phyloP scores from a whole-genome alignment of 2,329 filamentous ascomycete species.

The Beauveria asiatica region DNA sequence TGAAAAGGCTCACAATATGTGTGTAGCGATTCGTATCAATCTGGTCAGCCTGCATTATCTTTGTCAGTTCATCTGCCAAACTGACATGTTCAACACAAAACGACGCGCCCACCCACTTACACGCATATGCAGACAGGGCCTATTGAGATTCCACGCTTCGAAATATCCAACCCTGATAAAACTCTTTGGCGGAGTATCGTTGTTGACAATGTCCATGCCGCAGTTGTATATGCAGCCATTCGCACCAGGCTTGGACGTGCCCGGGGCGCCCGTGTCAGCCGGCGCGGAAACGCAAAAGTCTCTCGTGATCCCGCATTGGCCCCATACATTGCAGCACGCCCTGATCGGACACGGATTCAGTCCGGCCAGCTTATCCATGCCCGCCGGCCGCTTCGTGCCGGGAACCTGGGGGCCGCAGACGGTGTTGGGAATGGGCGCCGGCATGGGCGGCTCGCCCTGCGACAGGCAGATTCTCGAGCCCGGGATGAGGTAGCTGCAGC shows the following conservation, averaged over 20 bases:
- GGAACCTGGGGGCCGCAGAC: conserved; percentile 34
- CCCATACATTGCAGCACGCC: conserved; percentile 13
- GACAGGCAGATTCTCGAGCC: conserved; percentile 17
- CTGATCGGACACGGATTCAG: conserved; percentile 28
- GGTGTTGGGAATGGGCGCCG: conserved; percentile 22
- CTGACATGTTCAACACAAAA: too few species aligned
- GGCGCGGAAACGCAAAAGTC: background rate
- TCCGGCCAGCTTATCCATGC: conserved; percentile 18
- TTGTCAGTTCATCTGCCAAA: background rate
- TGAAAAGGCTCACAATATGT: background rate
- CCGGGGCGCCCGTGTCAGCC: conserved; percentile 13
- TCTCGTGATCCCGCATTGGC: conserved; percentile 9
- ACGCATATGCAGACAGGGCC: conserved; percentile 14
- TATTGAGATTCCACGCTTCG: conserved; percentile 9
- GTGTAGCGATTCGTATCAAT: background rate
- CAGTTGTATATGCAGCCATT: conserved; percentile 35
- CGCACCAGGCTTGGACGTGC: conserved; percentile 16
- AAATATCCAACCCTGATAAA: conserved; percentile 17
- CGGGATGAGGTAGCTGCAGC: conserved; percentile 14
- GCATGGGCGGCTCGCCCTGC: conserved; percentile 18
- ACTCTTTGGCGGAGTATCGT: background rate
- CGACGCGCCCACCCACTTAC: background rate
- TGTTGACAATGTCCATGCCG: conserved; percentile 21
- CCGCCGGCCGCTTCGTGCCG: conserved; percentile 23
- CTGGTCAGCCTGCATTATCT: background rate